Evolutionary conservation across 257 asterid species (phyloP).

Genomic region (Solanum pennellii): DNA sequence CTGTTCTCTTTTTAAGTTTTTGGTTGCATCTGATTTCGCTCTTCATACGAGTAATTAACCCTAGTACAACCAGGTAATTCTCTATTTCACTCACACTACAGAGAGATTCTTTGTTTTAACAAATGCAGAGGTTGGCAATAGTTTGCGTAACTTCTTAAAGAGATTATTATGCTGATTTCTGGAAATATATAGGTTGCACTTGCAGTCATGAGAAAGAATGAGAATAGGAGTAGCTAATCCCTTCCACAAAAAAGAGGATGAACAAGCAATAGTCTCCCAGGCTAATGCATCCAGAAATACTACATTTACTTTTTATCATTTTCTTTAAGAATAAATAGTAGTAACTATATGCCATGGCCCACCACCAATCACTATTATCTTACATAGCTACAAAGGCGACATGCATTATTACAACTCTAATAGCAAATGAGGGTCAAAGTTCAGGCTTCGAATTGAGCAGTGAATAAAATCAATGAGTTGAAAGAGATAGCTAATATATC

Average conservation of each 20-base stretch:
- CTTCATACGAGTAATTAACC: background rate
- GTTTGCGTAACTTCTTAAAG: background rate
- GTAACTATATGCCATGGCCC: background rate
- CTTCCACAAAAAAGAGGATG: background rate
- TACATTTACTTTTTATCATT: background rate
- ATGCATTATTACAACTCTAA: background rate
- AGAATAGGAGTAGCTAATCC: background rate
- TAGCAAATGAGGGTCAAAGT: background rate
- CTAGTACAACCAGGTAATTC: background rate
- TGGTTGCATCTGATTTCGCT: background rate
- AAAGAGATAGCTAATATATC: background rate
- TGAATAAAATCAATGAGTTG: background rate
- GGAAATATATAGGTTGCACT: background rate
- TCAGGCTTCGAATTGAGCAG: background rate
- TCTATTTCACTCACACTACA: background rate
- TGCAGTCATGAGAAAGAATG: background rate
- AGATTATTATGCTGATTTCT: background rate
- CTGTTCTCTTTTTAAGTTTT: background rate
- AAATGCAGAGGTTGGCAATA: background rate
- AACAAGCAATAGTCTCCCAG: background rate
- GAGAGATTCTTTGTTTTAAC: background rate
- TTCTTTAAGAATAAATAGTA: background rate
- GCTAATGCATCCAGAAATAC: background rate
- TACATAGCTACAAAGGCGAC: background rate
- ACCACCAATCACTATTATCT: background rate